Evolutionary conservation across 352 stramenopile species (phyloP).

Genomic region (Phytophthora vignae): DNA sequence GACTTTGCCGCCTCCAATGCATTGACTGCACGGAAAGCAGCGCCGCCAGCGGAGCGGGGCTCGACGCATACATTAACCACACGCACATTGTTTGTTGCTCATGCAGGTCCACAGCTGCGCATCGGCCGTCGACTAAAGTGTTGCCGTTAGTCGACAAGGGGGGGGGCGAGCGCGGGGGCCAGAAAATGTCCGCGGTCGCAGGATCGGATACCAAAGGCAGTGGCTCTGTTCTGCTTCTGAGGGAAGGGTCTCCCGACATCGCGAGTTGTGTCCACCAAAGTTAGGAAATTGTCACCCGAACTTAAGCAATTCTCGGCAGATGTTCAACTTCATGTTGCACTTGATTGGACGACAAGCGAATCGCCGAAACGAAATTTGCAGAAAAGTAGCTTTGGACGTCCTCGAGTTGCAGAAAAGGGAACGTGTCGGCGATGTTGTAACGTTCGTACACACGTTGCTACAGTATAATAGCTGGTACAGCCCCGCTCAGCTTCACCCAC

Average conservation of each 20-base stretch:
- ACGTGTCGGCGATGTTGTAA: slow-evolving; percentile 1
- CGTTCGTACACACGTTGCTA: neutral
- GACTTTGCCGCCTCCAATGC: neutral
- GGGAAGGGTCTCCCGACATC: neutral
- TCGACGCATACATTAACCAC: neutral
- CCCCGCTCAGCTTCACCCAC: slow-evolving; percentile 23
- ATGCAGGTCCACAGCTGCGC: no score
- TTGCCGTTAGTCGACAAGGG: slow-evolving; percentile 5
- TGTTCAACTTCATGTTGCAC: slow-evolving; percentile 1
- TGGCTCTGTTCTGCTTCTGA: neutral
- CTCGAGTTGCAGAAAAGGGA: slow-evolving; percentile 18
- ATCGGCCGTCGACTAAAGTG: neutral
- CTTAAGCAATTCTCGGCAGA: slow-evolving; percentile 3
- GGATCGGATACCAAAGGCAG: neutral
- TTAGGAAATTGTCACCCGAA: slow-evolving; percentile 5
- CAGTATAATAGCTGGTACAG: no score
- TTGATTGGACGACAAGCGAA: slow-evolving; percentile 24
- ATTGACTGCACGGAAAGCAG: neutral
- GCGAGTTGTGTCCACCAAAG: slow-evolving; percentile 10
- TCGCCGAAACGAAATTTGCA: slow-evolving; percentile 26
- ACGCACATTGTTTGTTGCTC: no score
- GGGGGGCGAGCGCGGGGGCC: neutral
- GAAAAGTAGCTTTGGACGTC: slow-evolving; percentile 5
- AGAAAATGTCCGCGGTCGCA: slow-evolving; percentile 15
- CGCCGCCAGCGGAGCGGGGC: neutral